Evolutionary conservation across 129 eudicot genomes (phyloP).

Genomic region (Scalesia atractyloides): DNA sequence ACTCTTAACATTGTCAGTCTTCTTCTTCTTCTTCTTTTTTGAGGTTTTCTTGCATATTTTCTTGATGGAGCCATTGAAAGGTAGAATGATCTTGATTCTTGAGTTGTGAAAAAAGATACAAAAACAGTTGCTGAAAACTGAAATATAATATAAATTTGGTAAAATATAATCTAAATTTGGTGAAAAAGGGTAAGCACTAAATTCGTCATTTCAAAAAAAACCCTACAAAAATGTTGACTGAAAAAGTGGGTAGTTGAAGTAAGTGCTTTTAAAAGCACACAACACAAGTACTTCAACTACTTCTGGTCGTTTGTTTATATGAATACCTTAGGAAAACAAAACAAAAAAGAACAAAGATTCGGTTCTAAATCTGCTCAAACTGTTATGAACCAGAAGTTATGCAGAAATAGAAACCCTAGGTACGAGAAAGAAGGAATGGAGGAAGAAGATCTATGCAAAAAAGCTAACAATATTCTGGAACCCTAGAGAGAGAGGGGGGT

Average conservation of each 20-base stretch:
- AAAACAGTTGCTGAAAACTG: background rate
- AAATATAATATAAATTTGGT: constrained; percentile 17
- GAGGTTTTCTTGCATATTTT: constrained; percentile 40
- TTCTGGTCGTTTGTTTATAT: background rate
- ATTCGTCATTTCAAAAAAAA: constrained; percentile 25
- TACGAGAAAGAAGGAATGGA: constrained; percentile 38
- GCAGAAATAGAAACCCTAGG: constrained; percentile 22
- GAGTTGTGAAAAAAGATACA: background rate
- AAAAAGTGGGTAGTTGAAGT: constrained; percentile 21
- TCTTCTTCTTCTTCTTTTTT: constrained; percentile 27
- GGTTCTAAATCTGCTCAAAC: constrained; percentile 22
- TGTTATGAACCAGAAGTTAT: background rate
- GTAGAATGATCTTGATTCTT: background rate
- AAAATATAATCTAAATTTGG: constrained; percentile 23
- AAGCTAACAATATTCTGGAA: constrained; percentile 15
- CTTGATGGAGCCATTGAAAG: constrained; percentile 61
- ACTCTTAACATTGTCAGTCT: background rate
- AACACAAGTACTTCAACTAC: background rate
- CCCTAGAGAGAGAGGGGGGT: constrained; percentile 28
- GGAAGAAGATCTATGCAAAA: constrained; percentile 35
- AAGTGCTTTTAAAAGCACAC: constrained; percentile 27
- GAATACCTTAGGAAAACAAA: background rate
- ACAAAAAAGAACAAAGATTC: constrained; percentile 32
- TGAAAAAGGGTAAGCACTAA: constrained; percentile 1
- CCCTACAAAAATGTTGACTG: constrained; percentile 29